Base-by-base conservation (phyloP, 2,329 filamentous ascomycete species). In the Pezicula carpinea region DNA sequence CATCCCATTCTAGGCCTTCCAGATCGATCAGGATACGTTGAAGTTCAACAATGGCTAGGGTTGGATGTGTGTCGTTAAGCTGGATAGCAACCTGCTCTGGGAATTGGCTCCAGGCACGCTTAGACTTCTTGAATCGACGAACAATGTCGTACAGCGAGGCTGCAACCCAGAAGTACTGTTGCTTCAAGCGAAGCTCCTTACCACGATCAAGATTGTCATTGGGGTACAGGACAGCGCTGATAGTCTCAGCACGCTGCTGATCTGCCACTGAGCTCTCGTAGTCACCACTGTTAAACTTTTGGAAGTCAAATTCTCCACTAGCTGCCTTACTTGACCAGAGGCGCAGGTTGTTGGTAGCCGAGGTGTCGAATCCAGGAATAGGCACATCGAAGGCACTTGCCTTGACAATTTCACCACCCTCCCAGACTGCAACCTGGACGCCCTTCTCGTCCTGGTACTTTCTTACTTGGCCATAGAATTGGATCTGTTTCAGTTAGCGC, bases 81-180 rank as follows among this genome's bases (percentile, higher is more conserved):
- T 99, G 93, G 57, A 99, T 97, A 35, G 93, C 93, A 50, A 97
- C 86, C 66, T 96, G 90, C 42, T 95, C 92, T 38, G 92, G 78
- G 70, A 99, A 99, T 62, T 95, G 87, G 56, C 72, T 84, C 93
- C 93, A 99, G 6, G 85, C 73, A 53, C 92, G 84, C 73, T 89
- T 90, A 15, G 89, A 83, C 79, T 97, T 99, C 77, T 97, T 99
- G 82, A 97, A 99, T 49, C 93, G 85, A 49, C 93, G 87, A 50
- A 99, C 87, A 64, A 99, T 99, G 62, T 99, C 93, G 64, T 89
- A 89, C 4, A 99, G 78, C 14, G 93, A 99, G 14, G 93, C 93
- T 44, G 93, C 91, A 63, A 96, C 95, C 93, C 93, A 99, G 73
- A 99, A 99, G 77, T 99, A 99, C 68, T 99, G 93, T 69, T 99